Conservation (phyloP, 1,284 basidiomycete genomes). For the Moesziomyces globuligerus region DNA sequence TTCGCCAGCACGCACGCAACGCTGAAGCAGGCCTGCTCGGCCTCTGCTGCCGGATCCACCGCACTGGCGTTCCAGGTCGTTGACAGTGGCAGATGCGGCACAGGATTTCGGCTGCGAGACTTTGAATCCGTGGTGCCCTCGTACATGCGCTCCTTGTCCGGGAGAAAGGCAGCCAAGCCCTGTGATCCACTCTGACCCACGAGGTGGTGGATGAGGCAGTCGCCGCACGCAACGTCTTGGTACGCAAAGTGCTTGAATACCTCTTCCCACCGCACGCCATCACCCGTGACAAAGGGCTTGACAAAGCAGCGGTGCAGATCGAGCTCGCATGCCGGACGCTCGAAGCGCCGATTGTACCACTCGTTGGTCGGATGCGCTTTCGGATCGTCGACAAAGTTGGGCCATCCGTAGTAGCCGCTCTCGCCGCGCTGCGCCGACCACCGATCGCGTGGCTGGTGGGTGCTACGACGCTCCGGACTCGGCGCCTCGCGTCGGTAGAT, state of each 20-base stretch:
- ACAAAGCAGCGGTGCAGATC: constrained; percentile 35
- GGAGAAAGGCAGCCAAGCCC: constrained; percentile 42
- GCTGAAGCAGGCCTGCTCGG: constrained; percentile 32
- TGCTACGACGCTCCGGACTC: constrained; percentile 1
- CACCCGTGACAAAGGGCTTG: constrained; percentile 2
- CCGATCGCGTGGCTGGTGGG: neutral
- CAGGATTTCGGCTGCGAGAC: neutral
- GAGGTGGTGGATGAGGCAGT: constrained; percentile 49
- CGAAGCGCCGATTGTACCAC: constrained; percentile 22
- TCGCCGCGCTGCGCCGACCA: constrained; percentile 5
- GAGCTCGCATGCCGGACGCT: constrained; percentile 31
- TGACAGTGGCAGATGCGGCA: constrained; percentile 36
- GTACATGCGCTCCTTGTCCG: constrained; percentile 12
- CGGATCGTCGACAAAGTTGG: constrained; percentile 32
- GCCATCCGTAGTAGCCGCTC: constrained; percentile 19
- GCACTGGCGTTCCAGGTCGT: constrained; percentile 17
- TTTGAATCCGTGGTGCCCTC: constrained; percentile 6
- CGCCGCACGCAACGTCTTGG: constrained; percentile 35
- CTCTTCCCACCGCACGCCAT: constrained; percentile 24
- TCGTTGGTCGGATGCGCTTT: constrained; percentile 3
- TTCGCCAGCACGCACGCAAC: constrained; percentile 20
- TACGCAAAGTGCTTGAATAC: constrained; percentile 47
- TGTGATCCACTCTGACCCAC: constrained; percentile 27
- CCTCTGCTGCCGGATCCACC: constrained; percentile 2
- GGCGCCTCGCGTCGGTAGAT: constrained; percentile 9